Evolutionary conservation across 2,329 filamentous ascomycete genomes (phyloP).

Genomic region (Pseudopithomyces chartarum): DNA sequence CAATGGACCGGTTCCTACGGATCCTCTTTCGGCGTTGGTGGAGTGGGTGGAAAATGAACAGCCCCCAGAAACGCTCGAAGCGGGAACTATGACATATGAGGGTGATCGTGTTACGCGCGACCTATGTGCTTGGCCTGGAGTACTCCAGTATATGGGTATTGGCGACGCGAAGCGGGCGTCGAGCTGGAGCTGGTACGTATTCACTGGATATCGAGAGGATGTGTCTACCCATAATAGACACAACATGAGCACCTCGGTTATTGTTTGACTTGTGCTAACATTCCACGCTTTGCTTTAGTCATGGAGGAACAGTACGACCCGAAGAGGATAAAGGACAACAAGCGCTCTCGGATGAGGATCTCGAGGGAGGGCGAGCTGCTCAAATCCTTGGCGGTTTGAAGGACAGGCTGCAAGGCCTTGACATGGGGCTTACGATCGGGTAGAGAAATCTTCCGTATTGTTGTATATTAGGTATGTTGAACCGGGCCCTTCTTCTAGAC

Average conservation of each 20-base stretch:
- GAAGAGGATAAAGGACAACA: conserved; percentile 2
- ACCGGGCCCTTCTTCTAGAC: background rate
- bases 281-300: background rate
- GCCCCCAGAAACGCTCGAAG: conserved; percentile 29
- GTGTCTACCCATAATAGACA: no score
- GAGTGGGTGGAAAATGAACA: conserved; percentile 36
- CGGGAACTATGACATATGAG: conserved; percentile 16
- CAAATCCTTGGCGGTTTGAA: conserved; percentile 22
- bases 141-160: conserved; percentile 20
- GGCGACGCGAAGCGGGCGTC: conserved; percentile 22
- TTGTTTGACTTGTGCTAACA: no score
- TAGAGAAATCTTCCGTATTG: conserved; percentile 1
- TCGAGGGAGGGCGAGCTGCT: conserved; percentile 14
- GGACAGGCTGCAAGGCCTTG: conserved; percentile 24
- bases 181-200: conserved; percentile 24
- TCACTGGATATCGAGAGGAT: no score
- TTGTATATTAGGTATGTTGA: background rate
- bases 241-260: no score
- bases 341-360: background rate
- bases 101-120: conserved; percentile 26
- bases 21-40: conserved; percentile 26
- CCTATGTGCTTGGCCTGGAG: conserved; percentile 27
- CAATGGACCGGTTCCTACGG: conserved; percentile 22
- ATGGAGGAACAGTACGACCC: conserved; percentile 23
- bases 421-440: conserved; percentile 22